Evolutionary conservation across 164 flowering plant genomes (phyloP).

Genomic region (Magnolia sinica): DNA sequence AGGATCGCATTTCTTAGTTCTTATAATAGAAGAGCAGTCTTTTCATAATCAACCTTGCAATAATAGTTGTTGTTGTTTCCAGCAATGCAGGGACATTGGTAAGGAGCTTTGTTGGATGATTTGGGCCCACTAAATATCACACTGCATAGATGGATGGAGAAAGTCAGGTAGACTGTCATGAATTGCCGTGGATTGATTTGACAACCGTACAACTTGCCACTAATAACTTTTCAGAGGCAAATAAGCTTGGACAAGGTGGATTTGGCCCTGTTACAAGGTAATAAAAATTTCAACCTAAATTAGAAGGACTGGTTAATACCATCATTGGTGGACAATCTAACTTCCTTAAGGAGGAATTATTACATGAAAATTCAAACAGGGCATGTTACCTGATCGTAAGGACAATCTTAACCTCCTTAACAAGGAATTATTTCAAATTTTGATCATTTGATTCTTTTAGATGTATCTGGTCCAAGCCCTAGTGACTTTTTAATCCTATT

Average conservation of each 20-base stretch:
- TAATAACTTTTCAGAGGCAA: slow-evolving; percentile 1
- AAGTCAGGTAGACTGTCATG: not conserved
- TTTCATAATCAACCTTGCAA: no score
- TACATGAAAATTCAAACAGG: slow-evolving; percentile 16
- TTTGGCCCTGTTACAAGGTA: slow-evolving; percentile 11
- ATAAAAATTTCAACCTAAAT: not conserved
- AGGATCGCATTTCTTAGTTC: no score
- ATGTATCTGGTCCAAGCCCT: no score
- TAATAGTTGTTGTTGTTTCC: no score
- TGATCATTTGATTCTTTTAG: no score
- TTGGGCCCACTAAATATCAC: not conserved
- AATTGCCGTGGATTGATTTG: not conserved
- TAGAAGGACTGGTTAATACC: not conserved
- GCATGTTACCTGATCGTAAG: slow-evolving; percentile 21
- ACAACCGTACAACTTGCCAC: not conserved
- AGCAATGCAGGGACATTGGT: no score
- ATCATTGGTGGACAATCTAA: no score
- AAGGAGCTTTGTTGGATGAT: not conserved
- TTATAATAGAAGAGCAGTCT: no score
- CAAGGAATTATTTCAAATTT: not conserved
- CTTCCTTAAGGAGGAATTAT: no score
- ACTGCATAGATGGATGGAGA: not conserved
- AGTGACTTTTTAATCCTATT: no score
- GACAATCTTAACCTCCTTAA: slow-evolving; percentile 1
- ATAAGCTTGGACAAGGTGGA: slow-evolving; percentile 7